Percentiles rank a stretch among this genome's conserved stretches.
These are phyloP conservation scores for Ogataea hybrid DNA, from an alignment of 1,139 yeast species.

Conservation along the genomic window DNA sequence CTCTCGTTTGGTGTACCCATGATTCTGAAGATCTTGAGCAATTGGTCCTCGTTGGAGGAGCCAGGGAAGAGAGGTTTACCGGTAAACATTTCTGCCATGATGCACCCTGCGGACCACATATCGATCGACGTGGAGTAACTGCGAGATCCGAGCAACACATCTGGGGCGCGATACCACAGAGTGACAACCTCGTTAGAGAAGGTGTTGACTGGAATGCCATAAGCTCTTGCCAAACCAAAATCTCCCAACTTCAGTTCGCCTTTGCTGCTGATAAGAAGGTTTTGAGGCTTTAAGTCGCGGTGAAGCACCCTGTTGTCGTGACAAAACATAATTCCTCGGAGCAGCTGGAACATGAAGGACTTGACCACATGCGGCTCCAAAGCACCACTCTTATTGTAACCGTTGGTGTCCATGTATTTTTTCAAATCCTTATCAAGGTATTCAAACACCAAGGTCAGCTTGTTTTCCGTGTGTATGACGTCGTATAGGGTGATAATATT, in stretches of 20 bases:
- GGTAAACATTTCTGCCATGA: conserved; percentile 95
- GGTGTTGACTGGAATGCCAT: conserved; percentile 97
- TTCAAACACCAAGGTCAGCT: conserved; percentile 89
- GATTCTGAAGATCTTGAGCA: conserved; percentile 79
- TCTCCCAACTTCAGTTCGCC: conserved; percentile 96
- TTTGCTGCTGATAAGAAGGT: conserved; percentile 77
- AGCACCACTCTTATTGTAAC: conserved; percentile 62
- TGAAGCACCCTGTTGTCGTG: conserved; percentile 94
- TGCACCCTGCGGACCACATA: conserved; percentile 99
- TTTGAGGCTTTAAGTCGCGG: conserved; percentile 95
- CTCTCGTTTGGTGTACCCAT: conserved; percentile 97
- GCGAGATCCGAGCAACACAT: conserved; percentile 90
- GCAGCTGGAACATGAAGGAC: conserved; percentile 88
- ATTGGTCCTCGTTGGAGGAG: conserved; percentile 91
- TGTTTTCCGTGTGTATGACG: conserved; percentile 95
- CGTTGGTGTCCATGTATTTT: conserved; percentile 88
- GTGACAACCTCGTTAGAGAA: conserved; percentile 98
- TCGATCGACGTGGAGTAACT: conserved; percentile 96
- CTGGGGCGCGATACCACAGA: conserved; percentile 98
- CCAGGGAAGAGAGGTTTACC: conserved; percentile 99
- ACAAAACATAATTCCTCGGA: conserved; percentile 89
- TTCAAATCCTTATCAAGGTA: conserved; percentile 93
- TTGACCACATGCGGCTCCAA: conserved; percentile 76
- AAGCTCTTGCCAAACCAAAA: conserved; percentile 96
- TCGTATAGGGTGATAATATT: conserved; percentile 92